Percentiles rank a stretch among this genome's conserved stretches.
phyloP scores from a whole-genome alignment of 306 rosid species.

The Glycyrrhiza uralensis region DNA sequence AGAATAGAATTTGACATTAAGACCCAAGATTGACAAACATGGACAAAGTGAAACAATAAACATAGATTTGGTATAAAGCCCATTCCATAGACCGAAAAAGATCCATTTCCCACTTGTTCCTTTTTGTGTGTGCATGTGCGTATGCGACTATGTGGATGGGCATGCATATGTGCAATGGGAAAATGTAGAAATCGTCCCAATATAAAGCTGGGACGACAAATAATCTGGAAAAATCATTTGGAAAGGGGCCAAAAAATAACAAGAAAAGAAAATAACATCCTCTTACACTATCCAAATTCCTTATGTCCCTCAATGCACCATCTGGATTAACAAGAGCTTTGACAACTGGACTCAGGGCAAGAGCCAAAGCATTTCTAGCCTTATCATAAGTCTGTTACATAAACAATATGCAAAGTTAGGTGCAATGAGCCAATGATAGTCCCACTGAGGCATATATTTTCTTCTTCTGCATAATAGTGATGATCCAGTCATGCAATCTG shows the following conservation, averaged over 20 bases:
- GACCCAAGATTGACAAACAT: constrained; percentile 5
- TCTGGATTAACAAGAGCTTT: constrained; percentile 94
- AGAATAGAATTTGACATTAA: constrained; percentile 3
- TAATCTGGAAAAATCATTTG: not conserved
- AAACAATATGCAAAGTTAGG: constrained; percentile 19
- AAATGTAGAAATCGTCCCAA: not conserved
- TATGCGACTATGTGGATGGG: not conserved
- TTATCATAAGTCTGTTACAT: constrained; percentile 80
- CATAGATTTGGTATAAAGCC: constrained; percentile 1
- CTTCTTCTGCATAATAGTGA: not conserved
- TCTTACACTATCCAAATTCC: constrained; percentile 90
- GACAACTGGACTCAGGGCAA: constrained; percentile 96
- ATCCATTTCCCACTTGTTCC: not conserved
- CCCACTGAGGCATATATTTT: not conserved
- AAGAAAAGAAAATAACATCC: constrained; percentile 13
- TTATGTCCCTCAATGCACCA: constrained; percentile 85
- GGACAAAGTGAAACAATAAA: not conserved
- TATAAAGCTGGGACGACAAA: not conserved
- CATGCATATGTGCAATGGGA: not conserved
- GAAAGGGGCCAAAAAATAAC: constrained; percentile 8
- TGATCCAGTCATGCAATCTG: constrained; percentile 16
- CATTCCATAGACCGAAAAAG: constrained; percentile 6
- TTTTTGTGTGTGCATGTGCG: not conserved
- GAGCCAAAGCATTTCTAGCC: constrained; percentile 97
- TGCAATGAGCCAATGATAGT: not conserved